These are phyloP conservation scores for Hymenoscyphus linearis DNA, from an alignment of 2,329 filamentous ascomycete species.

Conservation along the genomic window DNA sequence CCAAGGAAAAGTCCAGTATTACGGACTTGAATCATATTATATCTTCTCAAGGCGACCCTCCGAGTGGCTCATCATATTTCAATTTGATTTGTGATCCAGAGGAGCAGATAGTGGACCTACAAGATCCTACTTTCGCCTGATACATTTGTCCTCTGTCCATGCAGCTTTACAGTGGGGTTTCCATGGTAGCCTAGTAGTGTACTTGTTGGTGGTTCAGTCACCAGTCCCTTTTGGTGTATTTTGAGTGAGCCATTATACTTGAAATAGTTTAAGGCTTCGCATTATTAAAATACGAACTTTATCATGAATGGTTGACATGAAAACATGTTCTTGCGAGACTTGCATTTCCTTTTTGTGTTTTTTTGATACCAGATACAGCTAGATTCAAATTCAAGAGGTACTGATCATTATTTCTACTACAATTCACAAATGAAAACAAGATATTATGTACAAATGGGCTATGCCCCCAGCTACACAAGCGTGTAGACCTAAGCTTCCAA, in stretches of 20 bases:
- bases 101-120: constrained; percentile 1
- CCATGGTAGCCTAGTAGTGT: background rate
- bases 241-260: background rate
- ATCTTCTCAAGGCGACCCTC: constrained; percentile 19
- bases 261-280: background rate
- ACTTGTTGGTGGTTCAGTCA: background rate
- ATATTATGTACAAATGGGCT: no score
- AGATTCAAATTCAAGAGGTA: no score
- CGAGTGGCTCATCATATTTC: constrained; percentile 19
- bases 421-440: no score
- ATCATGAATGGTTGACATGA: background rate
- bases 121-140: constrained; percentile 6
- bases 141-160: background rate
- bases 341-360: background rate
- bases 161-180: background rate
- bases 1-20: constrained; percentile 25
- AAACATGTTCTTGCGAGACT: background rate
- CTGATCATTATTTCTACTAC: no score
- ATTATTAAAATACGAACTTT: background rate
- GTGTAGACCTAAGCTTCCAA: no score
- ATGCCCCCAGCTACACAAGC: no score
- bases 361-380: no score
- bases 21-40: constrained; percentile 28
- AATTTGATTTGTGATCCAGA: constrained; percentile 23
- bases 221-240: background rate